Base-by-base conservation (phyloP, 352 stramenopile genomes). In the Discostella stelligera region DNA sequence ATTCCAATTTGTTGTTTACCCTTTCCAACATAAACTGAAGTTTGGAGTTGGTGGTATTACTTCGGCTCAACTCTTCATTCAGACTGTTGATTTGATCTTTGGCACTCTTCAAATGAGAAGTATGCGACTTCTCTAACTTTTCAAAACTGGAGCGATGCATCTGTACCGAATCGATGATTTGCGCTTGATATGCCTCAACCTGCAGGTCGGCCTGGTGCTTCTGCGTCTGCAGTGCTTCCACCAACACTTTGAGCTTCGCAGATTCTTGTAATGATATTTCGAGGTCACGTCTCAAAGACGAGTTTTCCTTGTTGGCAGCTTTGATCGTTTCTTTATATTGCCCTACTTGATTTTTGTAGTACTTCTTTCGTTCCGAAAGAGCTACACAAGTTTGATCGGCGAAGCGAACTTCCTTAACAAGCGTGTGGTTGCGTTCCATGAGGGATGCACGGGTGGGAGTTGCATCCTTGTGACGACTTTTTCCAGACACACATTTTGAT, bases 371-470 rank as follows among this genome's bases (percentile, higher is more conserved):
- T 14, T 81, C 66, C 2, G 80, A 86, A 1, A 93, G 67, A 71
- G 92, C 86, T 0, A 93, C 82, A 74, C 88, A 93, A 10, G 88
- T 92, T 72, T 92, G 85, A 76, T 92, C 88, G 10, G 86, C 86
- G 67, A 93, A 93, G 13, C 86, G 71, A n/a, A 93, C 84, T 78
- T 93, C 88, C 56, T 87, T 91, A 10, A 89, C 79, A 10, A 93
- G 74, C 44, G 83, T 90, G 53, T 90, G 73, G 56, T 92, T 90
- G 11, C 88, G 80, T 65, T 91, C 75, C 53, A 80, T 68, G 2
- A 93, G 66, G 9, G 68, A 73, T 18, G 46, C 59, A 7, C 49
- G 60, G 13, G 67, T 81, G 37, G 79, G 70, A 46, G 58, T 67
- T 55, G 13, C 69, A n/a, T 30, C 54, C 25, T 25, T 53, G 20